Evolutionary conservation across 192 early-diverging fungal genomes (phyloP), one percentile per base, ranked within the genome.

Genomic region (Dimargaris cristalligena): DNA sequence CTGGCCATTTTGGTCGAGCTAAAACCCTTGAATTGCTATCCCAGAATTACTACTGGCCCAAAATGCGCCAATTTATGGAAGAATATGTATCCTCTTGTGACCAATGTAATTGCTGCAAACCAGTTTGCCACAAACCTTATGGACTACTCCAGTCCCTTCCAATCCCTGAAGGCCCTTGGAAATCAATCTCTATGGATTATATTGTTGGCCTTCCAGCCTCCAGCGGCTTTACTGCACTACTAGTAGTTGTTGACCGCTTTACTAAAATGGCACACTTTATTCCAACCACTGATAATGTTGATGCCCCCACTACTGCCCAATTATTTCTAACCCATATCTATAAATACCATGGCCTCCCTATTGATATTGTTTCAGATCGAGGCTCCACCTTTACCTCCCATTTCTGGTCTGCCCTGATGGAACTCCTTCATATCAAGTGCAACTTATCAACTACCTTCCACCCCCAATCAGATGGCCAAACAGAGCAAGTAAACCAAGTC

Each of bases 121-220:
- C 63, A 0, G 52, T 33, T 14, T 33, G 45, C 2, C 69, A 72
- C 34, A 44, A 47, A 26, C 74, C 74, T 0, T 66, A 70, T 44
- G 75, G 71, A 3, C 44, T 60, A 0, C 61, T 76, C 2, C 26
- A 63, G 45, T 52, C 71, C 0, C 44, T 71, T 3, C 44, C 61
- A 0, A 62, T 75, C 14, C 57, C 75, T 0, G 44, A 14, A 3
- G 10, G 26, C 6, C 71, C 66, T 0, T 78, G 72, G 67, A 18
- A 56, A 13, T 66, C 70, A 1, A 74, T 78, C 35, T 63, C 58
- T 1, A 65, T 78, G 41, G 76, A 75, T 49, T 77, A 74, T 44
- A 71, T 75, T 31, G 54, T 49, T 8, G 52, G 57, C 10, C 57
- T 78, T 3, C 70, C 64, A 0, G 14, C 18, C 0, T n/a, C n/a